These are phyloP conservation scores for Neurospora africana DNA, from an alignment of 495 filamentous ascomycete genomes.

Conservation along the genomic window DNA sequence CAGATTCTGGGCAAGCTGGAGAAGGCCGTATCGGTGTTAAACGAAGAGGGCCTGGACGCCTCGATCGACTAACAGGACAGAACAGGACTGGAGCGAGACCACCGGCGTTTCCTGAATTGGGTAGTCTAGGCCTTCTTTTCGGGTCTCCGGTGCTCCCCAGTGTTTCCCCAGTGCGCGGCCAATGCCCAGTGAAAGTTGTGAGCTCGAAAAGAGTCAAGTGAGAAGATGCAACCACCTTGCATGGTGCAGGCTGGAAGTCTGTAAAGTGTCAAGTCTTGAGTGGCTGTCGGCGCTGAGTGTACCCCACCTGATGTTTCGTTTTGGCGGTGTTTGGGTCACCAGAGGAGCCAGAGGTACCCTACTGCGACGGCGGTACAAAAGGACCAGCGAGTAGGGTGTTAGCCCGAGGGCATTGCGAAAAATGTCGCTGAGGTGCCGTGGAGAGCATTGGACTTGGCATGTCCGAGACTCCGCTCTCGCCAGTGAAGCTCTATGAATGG, in stretches of 20 bases:
- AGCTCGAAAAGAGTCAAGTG: background rate
- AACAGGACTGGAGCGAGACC: background rate
- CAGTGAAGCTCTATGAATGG: background rate
- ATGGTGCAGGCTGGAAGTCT: constrained; percentile 19
- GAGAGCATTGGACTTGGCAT: background rate
- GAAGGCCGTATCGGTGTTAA: background rate
- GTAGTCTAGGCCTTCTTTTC: background rate
- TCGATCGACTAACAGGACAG: background rate
- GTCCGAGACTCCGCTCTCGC: background rate
- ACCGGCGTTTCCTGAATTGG: background rate
- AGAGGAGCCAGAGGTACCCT: background rate
- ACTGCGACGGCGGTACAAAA: background rate
- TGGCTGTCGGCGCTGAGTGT: constrained; percentile 15
- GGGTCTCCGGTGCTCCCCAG: background rate
- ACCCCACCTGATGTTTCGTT: constrained; percentile 16
- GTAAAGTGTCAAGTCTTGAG: constrained; percentile 25
- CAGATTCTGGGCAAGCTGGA: background rate
- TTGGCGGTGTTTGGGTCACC: constrained; percentile 4
- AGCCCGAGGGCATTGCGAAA: background rate
- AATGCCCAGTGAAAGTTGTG: background rate
- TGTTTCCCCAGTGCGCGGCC: background rate
- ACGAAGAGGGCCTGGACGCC: background rate
- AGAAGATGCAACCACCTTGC: constrained; percentile 17
- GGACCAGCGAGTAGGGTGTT: background rate
- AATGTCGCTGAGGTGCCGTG: background rate